A percentile compares a stretch with the other conserved stretches of the same genome.
Evolutionary conservation across 1,284 basidiomycete species (phyloP).

Genomic region (Pseudozyma sp.): DNA sequence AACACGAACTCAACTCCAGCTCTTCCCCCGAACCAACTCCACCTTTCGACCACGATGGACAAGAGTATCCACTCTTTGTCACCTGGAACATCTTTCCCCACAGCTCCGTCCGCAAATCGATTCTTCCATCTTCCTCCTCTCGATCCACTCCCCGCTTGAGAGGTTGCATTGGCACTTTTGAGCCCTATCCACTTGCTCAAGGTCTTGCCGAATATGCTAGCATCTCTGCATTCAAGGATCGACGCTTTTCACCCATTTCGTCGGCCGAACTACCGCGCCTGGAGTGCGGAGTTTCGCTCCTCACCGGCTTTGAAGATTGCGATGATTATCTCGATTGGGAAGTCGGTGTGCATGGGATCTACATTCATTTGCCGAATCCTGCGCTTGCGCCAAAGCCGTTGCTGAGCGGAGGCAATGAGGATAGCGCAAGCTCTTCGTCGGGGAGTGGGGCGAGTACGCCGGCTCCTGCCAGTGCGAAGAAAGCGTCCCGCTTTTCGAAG

Average conservation of each 20-base stretch:
- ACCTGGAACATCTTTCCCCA: conserved; percentile 84
- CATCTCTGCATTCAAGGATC: conserved; percentile 72
- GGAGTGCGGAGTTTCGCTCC: conserved; percentile 89
- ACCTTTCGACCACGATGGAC: conserved; percentile 17
- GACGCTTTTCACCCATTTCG: conserved; percentile 76
- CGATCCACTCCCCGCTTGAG: conserved; percentile 77
- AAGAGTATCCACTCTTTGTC: conserved; percentile 84
- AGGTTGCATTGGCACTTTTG: conserved; percentile 96
- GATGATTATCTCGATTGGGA: conserved; percentile 90
- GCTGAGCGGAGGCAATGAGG: conserved; percentile 25
- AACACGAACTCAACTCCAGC: conserved; percentile 66
- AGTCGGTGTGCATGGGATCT: conserved; percentile 89
- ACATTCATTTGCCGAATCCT: conserved; percentile 86
- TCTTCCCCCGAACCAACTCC: conserved; percentile 15
- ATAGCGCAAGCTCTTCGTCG: conserved; percentile 76
- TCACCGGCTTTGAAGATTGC: conserved; percentile 91
- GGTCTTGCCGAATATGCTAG: conserved; percentile 91
- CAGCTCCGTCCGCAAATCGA: conserved; percentile 15
- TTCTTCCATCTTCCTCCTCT: conserved; percentile 69
- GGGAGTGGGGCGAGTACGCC: conserved; percentile 68
- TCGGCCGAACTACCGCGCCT: conserved; percentile 80
- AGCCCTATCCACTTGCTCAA: conserved; percentile 78
- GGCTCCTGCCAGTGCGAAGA: conserved; percentile 10
- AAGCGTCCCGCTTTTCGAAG: conserved; percentile 11
- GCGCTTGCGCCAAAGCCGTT: conserved; percentile 73